A percentile compares a stretch with the other conserved stretches of the same genome.
These are phyloP conservation scores for Neofusicoccum kwambonambiense DNA, from an alignment of 2,329 filamentous ascomycete species.

Conservation along the genomic window DNA sequence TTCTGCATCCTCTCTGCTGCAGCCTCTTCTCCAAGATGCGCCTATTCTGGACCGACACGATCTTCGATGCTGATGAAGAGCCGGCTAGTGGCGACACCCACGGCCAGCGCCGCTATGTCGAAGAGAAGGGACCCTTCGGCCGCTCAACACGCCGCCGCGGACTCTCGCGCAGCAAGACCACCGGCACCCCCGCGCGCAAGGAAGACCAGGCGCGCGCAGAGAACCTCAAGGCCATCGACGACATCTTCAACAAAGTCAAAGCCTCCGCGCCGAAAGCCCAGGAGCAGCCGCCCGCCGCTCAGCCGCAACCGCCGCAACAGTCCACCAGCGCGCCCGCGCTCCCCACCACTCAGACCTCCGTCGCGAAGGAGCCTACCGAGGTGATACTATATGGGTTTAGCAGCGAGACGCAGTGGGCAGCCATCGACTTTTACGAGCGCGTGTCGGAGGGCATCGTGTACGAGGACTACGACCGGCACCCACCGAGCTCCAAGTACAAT, in stretches of 20 bases:
- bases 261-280: conserved; percentile 8
- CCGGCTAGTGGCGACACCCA: conserved; percentile 34
- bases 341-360: conserved; percentile 33
- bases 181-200: conserved; percentile 57
- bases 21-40: conserved; percentile 4
- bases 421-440: conserved; percentile 83
- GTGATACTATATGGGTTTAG: conserved; percentile 82
- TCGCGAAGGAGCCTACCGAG: conserved; percentile 65
- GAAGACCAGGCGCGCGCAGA: conserved; percentile 52
- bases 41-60: conserved; percentile 1
- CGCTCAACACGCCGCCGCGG: conserved; percentile 46
- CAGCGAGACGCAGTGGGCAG: conserved; percentile 71
- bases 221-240: conserved; percentile 47
- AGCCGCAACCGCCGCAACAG: conserved; percentile 18
- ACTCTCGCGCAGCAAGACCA: conserved; percentile 54
- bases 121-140: conserved; percentile 64
- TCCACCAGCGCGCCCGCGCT: conserved; percentile 39
- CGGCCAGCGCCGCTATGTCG: conserved; percentile 53
- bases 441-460: conserved; percentile 78
- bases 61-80: conserved; percentile 26
- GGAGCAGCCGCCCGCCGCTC: conserved; percentile 13
- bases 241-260: conserved; percentile 44
- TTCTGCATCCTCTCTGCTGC: background rate
- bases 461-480: conserved; percentile 87
- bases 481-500: conserved; percentile 73